Conservation (phyloP, 2,329 filamentous ascomycete species). For the Ilyonectria destructans region DNA sequence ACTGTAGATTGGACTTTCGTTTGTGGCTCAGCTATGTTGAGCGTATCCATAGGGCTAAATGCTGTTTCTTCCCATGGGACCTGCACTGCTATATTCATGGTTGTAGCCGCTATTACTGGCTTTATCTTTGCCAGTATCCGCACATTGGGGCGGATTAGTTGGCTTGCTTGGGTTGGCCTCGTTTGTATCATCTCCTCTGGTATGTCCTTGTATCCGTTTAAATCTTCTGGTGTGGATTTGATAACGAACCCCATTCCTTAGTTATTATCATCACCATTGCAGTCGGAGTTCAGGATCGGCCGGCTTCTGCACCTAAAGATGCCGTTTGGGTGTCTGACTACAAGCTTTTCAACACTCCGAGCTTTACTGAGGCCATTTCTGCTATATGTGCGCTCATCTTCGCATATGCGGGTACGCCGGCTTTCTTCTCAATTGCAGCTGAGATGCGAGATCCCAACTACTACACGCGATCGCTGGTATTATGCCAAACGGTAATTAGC, state of each 20-base stretch:
- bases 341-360: slow-evolving; percentile 50
- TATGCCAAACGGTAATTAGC: slow-evolving; percentile 49
- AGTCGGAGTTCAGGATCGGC: slow-evolving; percentile 37
- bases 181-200: slow-evolving; percentile 23
- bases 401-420: slow-evolving; percentile 55
- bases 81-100: slow-evolving; percentile 60
- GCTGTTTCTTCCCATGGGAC: slow-evolving; percentile 57
- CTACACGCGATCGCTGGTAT: slow-evolving; percentile 44
- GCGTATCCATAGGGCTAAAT: slow-evolving; percentile 60
- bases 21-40: slow-evolving; percentile 42
- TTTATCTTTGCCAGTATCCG: slow-evolving; percentile 54
- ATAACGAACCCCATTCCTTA: not conserved
- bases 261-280: slow-evolving; percentile 37
- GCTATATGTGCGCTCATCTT: slow-evolving; percentile 55
- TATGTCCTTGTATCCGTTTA: slow-evolving; percentile 1
- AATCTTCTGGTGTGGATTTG: not conserved
- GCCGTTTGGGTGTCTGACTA: slow-evolving; percentile 49
- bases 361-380: slow-evolving; percentile 52
- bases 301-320: slow-evolving; percentile 29
- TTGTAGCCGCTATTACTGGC: slow-evolving; percentile 50
- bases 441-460: slow-evolving; percentile 53
- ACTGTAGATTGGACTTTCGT: slow-evolving; percentile 13
- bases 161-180: slow-evolving; percentile 48
- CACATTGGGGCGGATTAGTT: slow-evolving; percentile 53
- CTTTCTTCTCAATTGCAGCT: slow-evolving; percentile 52